These are phyloP conservation scores for Penicillium mononematosum DNA, from an alignment of 495 filamentous ascomycete genomes.

Conservation along the genomic window DNA sequence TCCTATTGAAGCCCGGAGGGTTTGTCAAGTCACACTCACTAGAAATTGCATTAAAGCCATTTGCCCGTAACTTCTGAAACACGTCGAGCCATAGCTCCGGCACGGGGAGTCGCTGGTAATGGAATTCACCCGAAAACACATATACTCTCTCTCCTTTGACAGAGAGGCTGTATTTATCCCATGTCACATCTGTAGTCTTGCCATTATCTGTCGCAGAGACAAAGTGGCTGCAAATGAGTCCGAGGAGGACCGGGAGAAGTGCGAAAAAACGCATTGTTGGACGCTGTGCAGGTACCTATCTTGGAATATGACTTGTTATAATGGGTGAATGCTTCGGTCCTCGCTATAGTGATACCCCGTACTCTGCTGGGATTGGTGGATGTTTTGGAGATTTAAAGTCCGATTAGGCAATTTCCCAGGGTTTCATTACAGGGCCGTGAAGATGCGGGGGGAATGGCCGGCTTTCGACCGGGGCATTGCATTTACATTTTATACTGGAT, in stretches of 20 bases:
- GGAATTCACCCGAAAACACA: slow-evolving; percentile 59
- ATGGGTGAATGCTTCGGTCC: slow-evolving; percentile 17
- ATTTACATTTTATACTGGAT: no score
- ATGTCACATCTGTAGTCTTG: slow-evolving; percentile 35
- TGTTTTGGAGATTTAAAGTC: slow-evolving; percentile 20
- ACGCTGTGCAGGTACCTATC: background rate
- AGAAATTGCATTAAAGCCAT: slow-evolving; percentile 54
- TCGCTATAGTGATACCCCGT: slow-evolving; percentile 30
- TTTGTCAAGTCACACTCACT: slow-evolving; percentile 18
- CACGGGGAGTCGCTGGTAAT: slow-evolving; percentile 56
- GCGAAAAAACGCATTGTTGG: slow-evolving; percentile 23
- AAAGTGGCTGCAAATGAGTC: slow-evolving; percentile 31
- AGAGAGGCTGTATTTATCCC: slow-evolving; percentile 60
- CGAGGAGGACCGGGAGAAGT: slow-evolving; percentile 31
- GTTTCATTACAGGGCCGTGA: background rate
- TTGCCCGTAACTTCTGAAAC: slow-evolving; percentile 61
- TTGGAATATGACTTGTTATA: background rate
- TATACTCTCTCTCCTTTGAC: slow-evolving; percentile 57
- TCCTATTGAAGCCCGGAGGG: background rate
- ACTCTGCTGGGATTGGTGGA: slow-evolving; percentile 32
- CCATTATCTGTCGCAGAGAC: slow-evolving; percentile 33
- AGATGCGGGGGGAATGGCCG: slow-evolving; percentile 19
- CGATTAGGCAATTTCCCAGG: slow-evolving; percentile 26
- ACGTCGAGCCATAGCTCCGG: slow-evolving; percentile 61
- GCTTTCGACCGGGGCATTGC: background rate